A percentile compares a stretch with the other conserved stretches of the same genome.
phyloP scores from a whole-genome alignment of 208 protist genomes.

The Trypanosoma vivax region DNA sequence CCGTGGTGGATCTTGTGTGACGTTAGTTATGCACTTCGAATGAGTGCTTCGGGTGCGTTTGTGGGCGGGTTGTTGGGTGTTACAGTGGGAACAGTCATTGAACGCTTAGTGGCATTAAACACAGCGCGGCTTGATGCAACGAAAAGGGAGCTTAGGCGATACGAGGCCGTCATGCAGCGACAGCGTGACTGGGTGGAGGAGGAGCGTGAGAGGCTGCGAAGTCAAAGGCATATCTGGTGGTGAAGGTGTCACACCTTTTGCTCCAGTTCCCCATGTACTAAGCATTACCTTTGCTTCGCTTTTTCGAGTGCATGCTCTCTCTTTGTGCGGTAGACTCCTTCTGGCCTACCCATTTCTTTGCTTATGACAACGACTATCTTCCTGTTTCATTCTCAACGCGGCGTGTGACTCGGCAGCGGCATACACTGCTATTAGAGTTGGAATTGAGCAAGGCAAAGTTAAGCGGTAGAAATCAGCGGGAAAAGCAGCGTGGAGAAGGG shows the following conservation, averaged over 20 bases:
- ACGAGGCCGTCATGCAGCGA: slow-evolving; percentile 77
- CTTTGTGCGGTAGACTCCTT: too few relatives aligned
- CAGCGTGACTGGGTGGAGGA: slow-evolving; percentile 52
- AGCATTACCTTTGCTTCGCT: too few relatives aligned
- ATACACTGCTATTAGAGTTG: too few relatives aligned
- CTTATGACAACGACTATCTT: too few relatives aligned
- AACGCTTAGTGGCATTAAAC: slow-evolving; percentile 65
- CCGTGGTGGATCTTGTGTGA: slow-evolving; percentile 87
- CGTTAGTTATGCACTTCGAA: slow-evolving; percentile 38
- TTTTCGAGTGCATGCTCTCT: too few relatives aligned
- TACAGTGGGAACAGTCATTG: slow-evolving; percentile 44
- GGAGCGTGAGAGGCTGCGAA: slow-evolving; percentile 27
- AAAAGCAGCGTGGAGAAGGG: too few relatives aligned
- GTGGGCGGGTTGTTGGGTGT: slow-evolving; percentile 62
- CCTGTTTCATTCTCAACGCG: too few relatives aligned
- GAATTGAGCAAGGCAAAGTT: slow-evolving; percentile 1
- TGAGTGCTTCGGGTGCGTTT: slow-evolving; percentile 47
- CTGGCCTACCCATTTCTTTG: too few relatives aligned
- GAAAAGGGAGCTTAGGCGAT: slow-evolving; percentile 66
- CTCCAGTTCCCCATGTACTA: too few relatives aligned
- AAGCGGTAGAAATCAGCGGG: too few relatives aligned
- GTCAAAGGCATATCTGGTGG: slow-evolving; percentile 58
- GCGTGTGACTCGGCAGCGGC: too few relatives aligned
- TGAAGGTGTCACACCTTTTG: too few relatives aligned
- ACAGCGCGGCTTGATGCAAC: slow-evolving; percentile 58